These are phyloP conservation scores for Letharia columbiana DNA, from an alignment of 495 filamentous ascomycete species.

Conservation along the genomic window DNA sequence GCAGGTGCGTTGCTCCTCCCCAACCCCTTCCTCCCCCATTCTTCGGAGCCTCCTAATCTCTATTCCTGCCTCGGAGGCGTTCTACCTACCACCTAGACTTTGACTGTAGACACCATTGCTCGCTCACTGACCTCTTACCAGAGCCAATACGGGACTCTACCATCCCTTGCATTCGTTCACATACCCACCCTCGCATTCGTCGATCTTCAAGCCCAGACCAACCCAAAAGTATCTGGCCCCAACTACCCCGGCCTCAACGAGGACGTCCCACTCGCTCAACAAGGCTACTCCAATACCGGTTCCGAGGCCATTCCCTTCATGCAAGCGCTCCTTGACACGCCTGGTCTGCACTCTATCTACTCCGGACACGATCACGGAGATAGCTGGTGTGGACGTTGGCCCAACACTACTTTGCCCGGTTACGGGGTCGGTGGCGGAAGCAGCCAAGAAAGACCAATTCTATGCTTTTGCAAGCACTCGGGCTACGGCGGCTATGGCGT, in stretches of 20 bases:
- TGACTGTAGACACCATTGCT: neutral
- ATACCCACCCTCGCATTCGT: slow-evolving; percentile 54
- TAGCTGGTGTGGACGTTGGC: slow-evolving; percentile 45
- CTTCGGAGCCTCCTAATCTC: neutral
- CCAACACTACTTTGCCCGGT: slow-evolving; percentile 27
- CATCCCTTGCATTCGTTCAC: slow-evolving; percentile 64
- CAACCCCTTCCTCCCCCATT: neutral
- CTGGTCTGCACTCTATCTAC: slow-evolving; percentile 53
- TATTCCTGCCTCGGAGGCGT: neutral
- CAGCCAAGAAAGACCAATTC: slow-evolving; percentile 17
- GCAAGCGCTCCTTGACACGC: slow-evolving; percentile 47
- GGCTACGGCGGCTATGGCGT: slow-evolving; percentile 66
- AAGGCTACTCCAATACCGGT: slow-evolving; percentile 41
- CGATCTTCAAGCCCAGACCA: slow-evolving; percentile 40
- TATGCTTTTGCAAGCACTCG: slow-evolving; percentile 63
- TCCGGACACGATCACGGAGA: slow-evolving; percentile 65
- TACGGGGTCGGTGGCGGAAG: slow-evolving; percentile 11
- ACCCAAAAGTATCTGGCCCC: slow-evolving; percentile 31
- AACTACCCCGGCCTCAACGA: slow-evolving; percentile 58
- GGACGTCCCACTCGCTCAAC: slow-evolving; percentile 47
- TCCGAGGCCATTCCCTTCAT: slow-evolving; percentile 56
- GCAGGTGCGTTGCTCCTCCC: slow-evolving; percentile 6
- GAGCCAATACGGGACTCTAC: slow-evolving; percentile 40
- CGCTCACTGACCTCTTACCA: slow-evolving; percentile 4
- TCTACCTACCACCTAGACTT: neutral